Evolutionary conservation across 2,329 filamentous ascomycete genomes (phyloP).

Genomic region (Fusarium pininemorale): DNA sequence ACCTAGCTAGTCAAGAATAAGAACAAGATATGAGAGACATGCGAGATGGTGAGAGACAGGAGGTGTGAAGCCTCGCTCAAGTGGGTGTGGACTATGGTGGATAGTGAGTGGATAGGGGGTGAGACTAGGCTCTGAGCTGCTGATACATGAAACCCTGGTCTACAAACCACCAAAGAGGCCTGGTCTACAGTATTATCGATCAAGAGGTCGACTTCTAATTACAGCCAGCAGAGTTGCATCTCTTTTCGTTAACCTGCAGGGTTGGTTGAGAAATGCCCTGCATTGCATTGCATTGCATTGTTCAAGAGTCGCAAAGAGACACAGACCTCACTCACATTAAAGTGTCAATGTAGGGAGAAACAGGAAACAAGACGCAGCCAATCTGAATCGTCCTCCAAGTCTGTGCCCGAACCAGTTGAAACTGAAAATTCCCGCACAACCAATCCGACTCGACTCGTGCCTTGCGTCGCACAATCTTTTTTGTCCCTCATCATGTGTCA

Average conservation of each 20-base stretch:
- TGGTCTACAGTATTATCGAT: not conserved
- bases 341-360: constrained; percentile 23
- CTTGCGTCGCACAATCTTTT: constrained; percentile 19
- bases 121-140: constrained; percentile 16
- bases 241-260: constrained; percentile 17
- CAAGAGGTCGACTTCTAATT: constrained; percentile 7
- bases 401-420: constrained; percentile 4
- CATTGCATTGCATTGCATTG: constrained; percentile 22
- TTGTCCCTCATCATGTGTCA: not conserved
- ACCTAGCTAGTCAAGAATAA: not conserved
- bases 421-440: constrained; percentile 29
- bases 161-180: not conserved
- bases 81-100: constrained; percentile 10
- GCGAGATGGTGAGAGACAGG: constrained; percentile 27
- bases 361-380: not conserved
- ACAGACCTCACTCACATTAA: constrained; percentile 1
- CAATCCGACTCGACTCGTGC: constrained; percentile 34
- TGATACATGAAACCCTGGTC: constrained; percentile 33
- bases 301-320: not conserved
- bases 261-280: constrained; percentile 15
- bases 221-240: not conserved
- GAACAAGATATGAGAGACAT: constrained; percentile 14
- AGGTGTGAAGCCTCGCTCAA: not conserved
- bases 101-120: constrained; percentile 4
- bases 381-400: not conserved